Conservation (phyloP, 192 early-diverging fungal genomes). For the Phlyctochytrium bullatum region DNA sequence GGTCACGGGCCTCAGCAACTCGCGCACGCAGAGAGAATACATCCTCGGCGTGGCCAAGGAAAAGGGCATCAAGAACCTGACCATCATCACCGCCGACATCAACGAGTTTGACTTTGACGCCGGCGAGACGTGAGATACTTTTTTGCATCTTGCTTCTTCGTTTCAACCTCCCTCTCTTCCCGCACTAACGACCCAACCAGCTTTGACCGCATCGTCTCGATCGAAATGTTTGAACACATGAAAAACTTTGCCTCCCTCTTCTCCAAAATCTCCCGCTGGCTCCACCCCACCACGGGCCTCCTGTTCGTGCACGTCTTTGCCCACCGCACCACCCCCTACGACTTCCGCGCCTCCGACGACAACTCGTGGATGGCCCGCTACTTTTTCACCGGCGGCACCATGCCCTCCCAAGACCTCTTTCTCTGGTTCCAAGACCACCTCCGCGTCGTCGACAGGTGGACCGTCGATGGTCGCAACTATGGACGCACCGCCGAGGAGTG, state of each 20-base stretch:
- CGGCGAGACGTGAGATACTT: constrained; percentile 27
- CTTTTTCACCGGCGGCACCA: constrained; percentile 68
- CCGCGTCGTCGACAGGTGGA: constrained; percentile 57
- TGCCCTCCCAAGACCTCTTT: constrained; percentile 54
- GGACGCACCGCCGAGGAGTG: constrained; percentile 52
- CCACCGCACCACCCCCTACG: constrained; percentile 55
- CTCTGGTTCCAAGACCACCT: constrained; percentile 59
- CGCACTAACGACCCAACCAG: constrained; percentile 15
- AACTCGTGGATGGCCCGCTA: constrained; percentile 53
- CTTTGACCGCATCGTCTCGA: constrained; percentile 53
- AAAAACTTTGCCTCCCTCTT: constrained; percentile 60
- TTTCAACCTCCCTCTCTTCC: neutral
- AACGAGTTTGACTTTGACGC: constrained; percentile 44
- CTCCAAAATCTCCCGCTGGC: constrained; percentile 54
- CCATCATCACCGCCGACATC: constrained; percentile 56
- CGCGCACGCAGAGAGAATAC: constrained; percentile 49
- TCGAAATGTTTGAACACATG: constrained; percentile 71
- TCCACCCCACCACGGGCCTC: constrained; percentile 51
- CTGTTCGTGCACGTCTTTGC: constrained; percentile 65
- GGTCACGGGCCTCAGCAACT: constrained; percentile 62
- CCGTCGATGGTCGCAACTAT: constrained; percentile 60
- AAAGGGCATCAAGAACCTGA: constrained; percentile 51
- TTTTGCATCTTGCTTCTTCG: neutral
- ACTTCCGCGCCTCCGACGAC: constrained; percentile 53
- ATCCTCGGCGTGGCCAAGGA: constrained; percentile 40